A percentile compares a stretch with the other conserved stretches of the same genome.
Evolutionary conservation across 345 rosid species (phyloP).

Genomic region (Aegle marmelos): DNA sequence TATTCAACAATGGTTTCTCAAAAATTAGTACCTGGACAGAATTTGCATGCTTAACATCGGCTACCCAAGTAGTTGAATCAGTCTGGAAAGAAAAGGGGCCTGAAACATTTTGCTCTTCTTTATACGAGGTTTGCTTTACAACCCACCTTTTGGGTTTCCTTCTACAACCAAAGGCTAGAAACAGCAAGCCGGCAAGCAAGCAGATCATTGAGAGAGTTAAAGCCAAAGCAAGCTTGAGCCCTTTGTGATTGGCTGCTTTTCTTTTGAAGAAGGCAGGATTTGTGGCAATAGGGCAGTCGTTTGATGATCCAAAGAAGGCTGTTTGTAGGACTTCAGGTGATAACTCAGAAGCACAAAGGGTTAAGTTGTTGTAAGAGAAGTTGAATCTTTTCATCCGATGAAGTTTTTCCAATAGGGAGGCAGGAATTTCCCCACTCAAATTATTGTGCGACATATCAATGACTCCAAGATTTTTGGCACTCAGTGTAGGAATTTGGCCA

Average conservation of each 20-base stretch:
- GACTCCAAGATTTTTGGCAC: constrained; percentile 43
- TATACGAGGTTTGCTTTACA: constrained; percentile 57
- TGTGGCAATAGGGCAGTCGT: constrained; percentile 89
- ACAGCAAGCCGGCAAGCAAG: constrained; percentile 57
- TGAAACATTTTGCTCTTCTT: constrained; percentile 70
- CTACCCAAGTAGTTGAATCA: constrained; percentile 92
- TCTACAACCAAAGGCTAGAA: constrained; percentile 67
- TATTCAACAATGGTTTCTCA: constrained; percentile 84
- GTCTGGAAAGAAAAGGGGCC: constrained; percentile 91
- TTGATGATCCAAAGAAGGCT: constrained; percentile 61
- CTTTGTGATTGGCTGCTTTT: constrained; percentile 41
- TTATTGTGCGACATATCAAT: constrained; percentile 79
- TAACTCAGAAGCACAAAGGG: constrained; percentile 58
- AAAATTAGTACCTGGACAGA: constrained; percentile 73
- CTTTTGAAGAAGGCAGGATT: constrained; percentile 55
- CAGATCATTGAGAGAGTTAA: constrained; percentile 64
- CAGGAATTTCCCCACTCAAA: constrained; percentile 76
- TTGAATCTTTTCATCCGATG: constrained; percentile 64
- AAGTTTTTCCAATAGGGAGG: constrained; percentile 50
- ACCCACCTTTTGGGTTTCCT: constrained; percentile 53
- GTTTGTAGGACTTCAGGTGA: constrained; percentile 38
- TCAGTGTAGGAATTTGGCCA: constrained; percentile 54
- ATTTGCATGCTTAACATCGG: constrained; percentile 85
- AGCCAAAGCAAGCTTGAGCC: constrained; percentile 60
- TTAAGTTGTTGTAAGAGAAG: constrained; percentile 88